phyloP scores from a whole-genome alignment of 2,329 filamentous ascomycete genomes.

The Neurospora sp. region DNA sequence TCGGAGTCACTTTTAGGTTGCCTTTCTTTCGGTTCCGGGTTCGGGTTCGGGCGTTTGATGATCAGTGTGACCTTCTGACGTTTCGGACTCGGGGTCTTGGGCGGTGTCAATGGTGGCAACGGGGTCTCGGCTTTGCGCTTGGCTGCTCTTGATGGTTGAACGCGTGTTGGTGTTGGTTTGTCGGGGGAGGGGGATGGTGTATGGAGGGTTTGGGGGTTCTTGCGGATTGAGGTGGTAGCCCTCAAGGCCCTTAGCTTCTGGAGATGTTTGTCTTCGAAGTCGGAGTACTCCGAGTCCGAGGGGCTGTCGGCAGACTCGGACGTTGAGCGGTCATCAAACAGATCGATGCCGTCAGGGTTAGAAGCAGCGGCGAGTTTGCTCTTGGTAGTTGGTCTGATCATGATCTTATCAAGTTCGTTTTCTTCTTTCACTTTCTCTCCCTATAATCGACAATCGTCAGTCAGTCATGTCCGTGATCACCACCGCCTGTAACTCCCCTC shows the following conservation, averaged over 20 bases:
- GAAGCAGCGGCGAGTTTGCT: background rate
- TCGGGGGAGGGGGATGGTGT: background rate
- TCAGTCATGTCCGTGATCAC: background rate
- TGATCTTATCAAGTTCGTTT: background rate
- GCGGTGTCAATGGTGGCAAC: background rate
- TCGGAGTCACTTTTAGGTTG: background rate
- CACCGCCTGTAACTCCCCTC: too few species aligned
- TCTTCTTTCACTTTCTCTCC: background rate
- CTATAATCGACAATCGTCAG: background rate
- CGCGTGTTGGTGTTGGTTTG: constrained; percentile 4
- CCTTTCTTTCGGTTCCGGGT: too few species aligned
- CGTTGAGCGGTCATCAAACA: background rate
- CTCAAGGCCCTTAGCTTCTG: background rate
- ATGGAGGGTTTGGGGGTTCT: background rate
- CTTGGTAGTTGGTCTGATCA: background rate
- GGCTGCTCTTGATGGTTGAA: constrained; percentile 12
- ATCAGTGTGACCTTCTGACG: background rate
- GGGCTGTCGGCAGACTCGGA: background rate
- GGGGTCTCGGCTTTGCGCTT: constrained; percentile 8
- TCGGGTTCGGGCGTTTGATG: background rate
- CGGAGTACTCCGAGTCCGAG: background rate
- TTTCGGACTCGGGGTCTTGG: background rate
- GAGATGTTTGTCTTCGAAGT: background rate
- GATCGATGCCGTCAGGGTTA: background rate
- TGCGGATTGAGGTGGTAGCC: background rate